These are phyloP conservation scores for Diutina neorugosa DNA, from an alignment of 1,139 yeast species.

Conservation along the genomic window DNA sequence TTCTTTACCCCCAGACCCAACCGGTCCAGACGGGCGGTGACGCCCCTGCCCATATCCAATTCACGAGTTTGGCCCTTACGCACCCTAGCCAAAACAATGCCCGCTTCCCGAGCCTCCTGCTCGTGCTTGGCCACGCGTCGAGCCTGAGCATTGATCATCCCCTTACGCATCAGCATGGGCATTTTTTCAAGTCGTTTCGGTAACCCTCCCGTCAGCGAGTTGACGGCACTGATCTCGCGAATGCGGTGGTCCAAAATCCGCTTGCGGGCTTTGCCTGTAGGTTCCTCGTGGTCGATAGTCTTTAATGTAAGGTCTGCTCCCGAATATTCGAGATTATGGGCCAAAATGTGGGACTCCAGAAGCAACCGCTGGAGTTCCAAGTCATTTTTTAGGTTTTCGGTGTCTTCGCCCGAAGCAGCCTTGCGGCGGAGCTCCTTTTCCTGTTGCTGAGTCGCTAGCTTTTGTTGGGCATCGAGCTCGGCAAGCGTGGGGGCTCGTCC, in stretches of 20 bases:
- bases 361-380: conserved; percentile 71
- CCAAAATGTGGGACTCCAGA: conserved; percentile 74
- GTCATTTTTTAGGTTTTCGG: conserved; percentile 61
- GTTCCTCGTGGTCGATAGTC: conserved; percentile 54
- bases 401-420: conserved; percentile 23
- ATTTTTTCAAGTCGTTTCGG: conserved; percentile 52
- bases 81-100: conserved; percentile 61
- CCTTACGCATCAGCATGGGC: conserved; percentile 84
- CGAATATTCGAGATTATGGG: conserved; percentile 42
- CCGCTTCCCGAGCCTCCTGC: conserved; percentile 76
- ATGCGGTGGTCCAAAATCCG: conserved; percentile 64
- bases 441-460: conserved; percentile 14
- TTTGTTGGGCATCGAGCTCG: conserved; percentile 21
- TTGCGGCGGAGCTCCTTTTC: conserved; percentile 15
- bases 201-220: conserved; percentile 29
- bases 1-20: conserved; percentile 37
- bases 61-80: conserved; percentile 54
- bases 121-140: conserved; percentile 47
- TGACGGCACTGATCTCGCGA: conserved; percentile 37
- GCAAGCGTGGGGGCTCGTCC: conserved; percentile 32
- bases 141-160: conserved; percentile 53
- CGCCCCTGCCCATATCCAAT: conserved; percentile 42
- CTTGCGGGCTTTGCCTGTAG: conserved; percentile 71
- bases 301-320: conserved; percentile 71
- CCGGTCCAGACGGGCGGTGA: conserved; percentile 39